Evolutionary conservation across 2,329 filamentous ascomycete genomes (phyloP), one percentile per base, ranked within the genome.

Genomic region (Fusarium tanahbumbuense): DNA sequence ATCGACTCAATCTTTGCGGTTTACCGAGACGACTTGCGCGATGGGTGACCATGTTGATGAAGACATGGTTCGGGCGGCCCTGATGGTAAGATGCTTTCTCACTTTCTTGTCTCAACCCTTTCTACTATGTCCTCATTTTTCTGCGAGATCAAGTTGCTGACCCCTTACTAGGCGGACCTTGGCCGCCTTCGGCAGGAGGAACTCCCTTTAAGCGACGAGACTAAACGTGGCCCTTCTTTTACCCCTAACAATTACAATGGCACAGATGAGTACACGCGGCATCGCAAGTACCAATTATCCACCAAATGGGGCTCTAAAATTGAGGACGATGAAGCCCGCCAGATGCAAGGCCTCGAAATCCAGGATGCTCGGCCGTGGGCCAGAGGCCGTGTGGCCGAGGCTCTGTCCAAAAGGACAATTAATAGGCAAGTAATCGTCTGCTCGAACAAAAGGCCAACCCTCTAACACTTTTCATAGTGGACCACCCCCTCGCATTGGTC

Each of bases 301-400:
- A 44, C 12, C 15, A 66, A 47, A 48, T 76, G 74, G 74, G 46
- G 22, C 6, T n/a, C 56, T 20, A 67, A 61, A 25, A 49, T 76
- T 10, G 45, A 69, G 6, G 74, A 76, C 18, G 74, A 69, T 8
- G 74, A 76, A 13, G 47, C 68, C 11, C 44, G 64, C 6, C 66
- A 73, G 20, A 68, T 71, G 11, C 68, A 73, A 13, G 74, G 74
- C 7, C 74, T 76, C 18, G 22, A 44, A 11, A 44, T 62, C 7
- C 64, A 56, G 6, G 53, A 68, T 18, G 63, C 70, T 6, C 73
- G 74, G 7, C 74, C 74, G 8, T 76, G 74, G 74, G 74, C 71
- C 5, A 54, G 60, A 16, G 59, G 55, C 8, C 10, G 46, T 8
- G 44, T 42, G 10, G 59, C 34, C 13, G 4, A 59, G 12, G 25